phyloP scores from a whole-genome alignment of 1,284 basidiomycete genomes.

The Hymenochaete sp. region DNA sequence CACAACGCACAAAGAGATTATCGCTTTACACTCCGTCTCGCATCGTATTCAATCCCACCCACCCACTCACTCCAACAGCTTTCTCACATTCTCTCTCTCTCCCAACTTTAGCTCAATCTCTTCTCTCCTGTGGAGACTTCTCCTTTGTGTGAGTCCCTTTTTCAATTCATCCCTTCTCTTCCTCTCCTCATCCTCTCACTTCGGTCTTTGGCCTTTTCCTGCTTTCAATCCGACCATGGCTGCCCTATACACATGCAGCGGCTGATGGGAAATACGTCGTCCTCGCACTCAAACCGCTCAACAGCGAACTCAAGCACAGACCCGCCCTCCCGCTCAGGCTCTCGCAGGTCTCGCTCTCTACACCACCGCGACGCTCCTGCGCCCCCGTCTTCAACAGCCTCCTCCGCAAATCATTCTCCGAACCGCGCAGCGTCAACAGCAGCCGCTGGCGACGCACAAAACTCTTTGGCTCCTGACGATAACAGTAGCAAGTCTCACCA shows the following conservation, averaged over 20 bases:
- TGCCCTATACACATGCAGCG: background rate
- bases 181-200: no score
- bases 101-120: no score
- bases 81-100: no score
- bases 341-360: slow-evolving; percentile 16
- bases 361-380: slow-evolving; percentile 5
- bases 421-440: background rate
- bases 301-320: slow-evolving; percentile 10
- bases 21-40: no score
- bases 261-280: slow-evolving; percentile 19
- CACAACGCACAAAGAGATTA: slow-evolving; percentile 1
- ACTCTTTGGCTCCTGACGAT: no score
- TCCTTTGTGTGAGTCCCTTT: no score
- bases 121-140: no score
- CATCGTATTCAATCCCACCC: no score
- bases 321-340: slow-evolving; percentile 7
- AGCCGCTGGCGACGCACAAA: background rate
- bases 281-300: slow-evolving; percentile 13
- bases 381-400: slow-evolving; percentile 6
- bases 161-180: no score
- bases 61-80: no score
- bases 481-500: no score
- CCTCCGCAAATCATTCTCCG: slow-evolving; percentile 8
- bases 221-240: background rate
- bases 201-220: no score